These are phyloP conservation scores for Triticum aestivum DNA, from an alignment of 176 grass and related monocot genomes.

Conservation along the genomic window IWGSC_CS_RefSeq_v2.1 NC_057806.1:30325461-30325960, in stretches of 20 bases:
- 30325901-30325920: too few species aligned
- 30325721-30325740: neutral
- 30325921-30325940: too few species aligned
- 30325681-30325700: neutral
- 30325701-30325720: neutral
- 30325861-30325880: neutral
- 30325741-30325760: conserved; percentile 7
- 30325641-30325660: neutral
- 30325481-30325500: conserved; percentile 30
- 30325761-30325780: conserved; percentile 13
- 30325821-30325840: neutral
- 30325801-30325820: neutral
- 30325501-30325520: neutral
- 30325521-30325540: too few species aligned
- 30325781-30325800: neutral
- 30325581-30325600: neutral
- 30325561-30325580: neutral
- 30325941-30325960: too few species aligned
- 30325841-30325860: neutral
- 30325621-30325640: conserved; percentile 45
- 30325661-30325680: neutral
- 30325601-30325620: neutral
- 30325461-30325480: neutral
- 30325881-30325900: too few species aligned
- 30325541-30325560: neutral